Base-by-base conservation (phyloP, 2,329 filamentous ascomycete genomes). In the Monosporascus sp. region DNA sequence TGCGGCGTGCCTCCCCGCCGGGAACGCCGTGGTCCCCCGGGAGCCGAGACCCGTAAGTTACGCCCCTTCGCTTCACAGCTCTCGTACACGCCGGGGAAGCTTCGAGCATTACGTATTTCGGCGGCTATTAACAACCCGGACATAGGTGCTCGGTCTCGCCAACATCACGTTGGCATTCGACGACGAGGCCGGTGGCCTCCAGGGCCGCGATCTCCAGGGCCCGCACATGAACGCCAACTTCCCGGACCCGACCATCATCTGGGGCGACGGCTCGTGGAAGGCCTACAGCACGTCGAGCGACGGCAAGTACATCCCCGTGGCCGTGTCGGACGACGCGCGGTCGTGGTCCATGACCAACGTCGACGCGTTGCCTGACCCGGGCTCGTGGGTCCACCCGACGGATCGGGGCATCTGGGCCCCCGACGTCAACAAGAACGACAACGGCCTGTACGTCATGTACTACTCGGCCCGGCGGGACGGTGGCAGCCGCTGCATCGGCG, bases 391-490 rank as follows among this genome's bases (percentile, higher is more conserved):
- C n/a, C 56, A 63, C 35, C 37, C 59, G 2, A 55, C 51, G 2
- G 61, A 63, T 47, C 43, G 48, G 20, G 52, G 57, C 3, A 62
- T 67, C 40, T 68, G 65, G 66, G 66, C 66, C 2, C 66, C 66
- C 0, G 65, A 67, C 38, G 63, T 68, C 15, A 59, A 66, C 51
- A 67, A 65, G 57, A 66, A 65, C 38, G 65, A 68, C 41, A 60
- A 56, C 41, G 64, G 65, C 7, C 52, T 54, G 9, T 67, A 64
- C 38, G 63, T 68, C 18, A 67, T 67, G 65, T 68, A 68, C 54
- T 68, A 67, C 54, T 65, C 65, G 2, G 65, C 61, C 1, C 58
- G 48, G 22, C 60, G 58, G 38, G 57, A 46, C n/a, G 65, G 65
- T 37, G 62, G 65, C 4, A 54, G 47, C 18, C 65, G 66, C 56